Base-by-base conservation (phyloP, 2,329 filamentous ascomycete genomes). In the Trichoderma aggressivum region DNA sequence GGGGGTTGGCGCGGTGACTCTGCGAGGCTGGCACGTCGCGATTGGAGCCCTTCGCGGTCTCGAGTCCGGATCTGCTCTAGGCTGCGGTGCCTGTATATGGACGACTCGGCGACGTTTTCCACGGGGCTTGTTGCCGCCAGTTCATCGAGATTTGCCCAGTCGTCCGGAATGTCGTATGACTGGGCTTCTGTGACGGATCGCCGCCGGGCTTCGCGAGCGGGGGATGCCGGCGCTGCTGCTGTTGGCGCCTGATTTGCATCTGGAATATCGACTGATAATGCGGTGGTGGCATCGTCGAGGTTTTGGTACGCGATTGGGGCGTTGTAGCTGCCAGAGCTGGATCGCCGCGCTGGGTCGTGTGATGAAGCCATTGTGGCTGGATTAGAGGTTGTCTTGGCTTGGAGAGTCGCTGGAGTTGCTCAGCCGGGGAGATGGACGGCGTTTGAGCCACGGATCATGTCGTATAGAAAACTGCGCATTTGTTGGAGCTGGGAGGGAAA, bases 71-170 rank as follows among this genome's bases (percentile, higher is more conserved):
- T 59, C 16, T 63, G 53, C n/a, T 76, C 74, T 7, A 75, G 63
- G 62, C 63, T 75, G n/a, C 28, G 71, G 43, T 72, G 73, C 10
- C 70, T 61, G 50, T 74, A 73, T 24, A 74, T 16, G 7, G 60
- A 59, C 26, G 43, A 47, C 11, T 76, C 71, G 7, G 60, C 34
- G 21, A 72, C 62, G 28, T 74, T 74, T 50, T 75, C 71, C 1
- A 77, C 72, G 0, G 77, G 76, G 7, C 73, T 81, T 3, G 77
- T 80, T 2, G 79, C 78, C 0, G 78, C 77, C 5, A 84, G 63
- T 75, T 87, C 86, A 73, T 83, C 80, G 21, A 86, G 77, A 72
- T 86, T 84, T 34, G 74, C 77, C 74, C 83, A 86, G 2, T 73
- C 74, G 47, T 76, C 74, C 2, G 78, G 77, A 18, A 75, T 67